Base-by-base conservation (phyloP, 2,329 filamentous ascomycete genomes). In the Phyllosticta citribraziliensis region DNA sequence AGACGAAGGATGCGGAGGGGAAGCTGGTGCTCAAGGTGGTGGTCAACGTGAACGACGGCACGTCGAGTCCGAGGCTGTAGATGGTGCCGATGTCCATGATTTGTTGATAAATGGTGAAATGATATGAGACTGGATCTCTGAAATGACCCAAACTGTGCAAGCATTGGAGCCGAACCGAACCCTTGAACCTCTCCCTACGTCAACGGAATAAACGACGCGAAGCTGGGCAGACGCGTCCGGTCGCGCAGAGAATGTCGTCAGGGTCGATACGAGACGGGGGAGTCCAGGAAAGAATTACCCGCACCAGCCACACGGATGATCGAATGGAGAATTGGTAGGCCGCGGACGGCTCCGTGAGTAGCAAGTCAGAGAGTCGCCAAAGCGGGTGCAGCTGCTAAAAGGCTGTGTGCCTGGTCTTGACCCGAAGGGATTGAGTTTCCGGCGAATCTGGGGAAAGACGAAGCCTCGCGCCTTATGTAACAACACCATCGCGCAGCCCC, bases 11-110 rank as follows among this genome's bases (percentile, higher is more conserved):
- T 67, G 83, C 84, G 33, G 76, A 85, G 1, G 87, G 87, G 0
- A 86, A 84, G 19, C 73, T 90, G 58, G 86, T 91, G 17, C 74
- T 91, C 64, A 91, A 91, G 76, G 87, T 90, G 51, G 82, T 89
- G 14, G 71, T 80, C 62, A 77, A 79, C 67, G 78, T 68, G 35
- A 69, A 67, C n/a, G 72, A 71, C 35, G 33, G 53, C 22, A 33
- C 22, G 11, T 55, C 11, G 58, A 60, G 58, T 53, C 52, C 58
- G 52, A 50, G 52, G 24, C 40, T 60, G 22, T 60, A 60, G 53
- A 51, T 40, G 2, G 12, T 5, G 4, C 3, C 12, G 30, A 35
- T 12, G 30, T 22, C 22, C 22, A 22, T 3, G 3, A 2, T 3
- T 22, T 22, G 22, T 22, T 3, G 22, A 22, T 22, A 22, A 22